Conservation (phyloP, 2,329 filamentous ascomycete species). For the Ceratocystis cubensis region DNA sequence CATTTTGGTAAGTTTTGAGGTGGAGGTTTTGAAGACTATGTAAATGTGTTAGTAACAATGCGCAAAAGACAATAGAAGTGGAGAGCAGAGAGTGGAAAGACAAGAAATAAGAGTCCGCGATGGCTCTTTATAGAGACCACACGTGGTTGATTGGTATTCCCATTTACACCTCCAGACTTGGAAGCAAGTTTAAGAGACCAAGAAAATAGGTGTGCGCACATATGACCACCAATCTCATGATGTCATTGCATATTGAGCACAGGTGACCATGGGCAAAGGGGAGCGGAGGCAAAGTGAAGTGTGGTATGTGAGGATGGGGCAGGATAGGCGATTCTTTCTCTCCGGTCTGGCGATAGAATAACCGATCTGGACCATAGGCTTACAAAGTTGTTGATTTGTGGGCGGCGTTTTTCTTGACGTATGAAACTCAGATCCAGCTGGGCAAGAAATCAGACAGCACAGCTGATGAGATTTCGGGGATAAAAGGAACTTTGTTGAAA, state of each 20-base stretch:
- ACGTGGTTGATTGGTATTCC: no score
- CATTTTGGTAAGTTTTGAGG: constrained; percentile 32
- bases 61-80: not conserved
- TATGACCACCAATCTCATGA: not conserved
- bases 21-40: not conserved
- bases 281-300: not conserved
- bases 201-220: not conserved
- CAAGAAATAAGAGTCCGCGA: rapidly evolving
- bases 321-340: not conserved
- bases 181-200: not conserved
- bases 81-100: not conserved
- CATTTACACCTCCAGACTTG: not conserved
- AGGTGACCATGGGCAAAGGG: not conserved
- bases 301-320: not conserved
- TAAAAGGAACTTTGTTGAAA: not conserved
- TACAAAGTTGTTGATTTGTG: constrained; percentile 2
- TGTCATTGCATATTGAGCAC: not conserved
- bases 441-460: constrained; percentile 14
- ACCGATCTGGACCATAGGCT: not conserved
- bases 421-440: constrained; percentile 14
- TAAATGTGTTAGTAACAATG: not conserved
- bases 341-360: not conserved
- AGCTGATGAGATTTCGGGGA: constrained; percentile 10
- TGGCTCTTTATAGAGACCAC: no score
- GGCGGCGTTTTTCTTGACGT: not conserved